A percentile compares a stretch with the other conserved stretches of the same genome.
Conservation (phyloP, 805 yeast species). For the Torulaspora maleeae region DNA sequence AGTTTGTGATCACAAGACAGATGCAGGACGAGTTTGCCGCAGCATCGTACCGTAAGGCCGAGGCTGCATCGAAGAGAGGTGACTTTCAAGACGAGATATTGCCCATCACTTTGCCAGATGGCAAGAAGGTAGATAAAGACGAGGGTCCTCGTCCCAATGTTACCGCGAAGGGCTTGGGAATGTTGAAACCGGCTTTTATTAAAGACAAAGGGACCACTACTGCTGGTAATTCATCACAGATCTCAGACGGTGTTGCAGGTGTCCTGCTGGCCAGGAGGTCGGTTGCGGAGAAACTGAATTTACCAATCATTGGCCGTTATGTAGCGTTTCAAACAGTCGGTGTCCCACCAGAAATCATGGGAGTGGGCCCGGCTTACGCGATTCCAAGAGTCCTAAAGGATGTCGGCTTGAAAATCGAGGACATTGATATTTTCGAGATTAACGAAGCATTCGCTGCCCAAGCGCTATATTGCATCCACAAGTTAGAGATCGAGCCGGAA, state of each 20-base stretch:
- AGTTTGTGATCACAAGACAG: slow-evolving; percentile 57
- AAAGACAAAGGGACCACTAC: slow-evolving; percentile 74
- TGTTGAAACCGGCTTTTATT: slow-evolving; percentile 81
- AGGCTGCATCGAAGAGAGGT: slow-evolving; percentile 61
- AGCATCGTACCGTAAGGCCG: slow-evolving; percentile 79
- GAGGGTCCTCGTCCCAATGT: slow-evolving; percentile 91
- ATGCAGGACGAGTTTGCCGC: slow-evolving; percentile 91
- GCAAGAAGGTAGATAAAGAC: slow-evolving; percentile 52
- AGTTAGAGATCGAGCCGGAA: slow-evolving; percentile 58
- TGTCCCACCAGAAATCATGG: slow-evolving; percentile 97
- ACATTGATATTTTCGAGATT: slow-evolving; percentile 75
- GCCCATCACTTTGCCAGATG: slow-evolving; percentile 60
- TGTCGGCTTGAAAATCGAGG: slow-evolving; percentile 54
- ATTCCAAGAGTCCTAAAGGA: slow-evolving; percentile 76
- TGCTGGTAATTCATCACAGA: slow-evolving; percentile 96
- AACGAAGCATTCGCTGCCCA: slow-evolving; percentile 98
- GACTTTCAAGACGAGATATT: slow-evolving; percentile 84
- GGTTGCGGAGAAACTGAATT: slow-evolving; percentile 67
- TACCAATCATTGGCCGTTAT: slow-evolving; percentile 74
- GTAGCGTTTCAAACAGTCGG: slow-evolving; percentile 79
- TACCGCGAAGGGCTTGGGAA: slow-evolving; percentile 67
- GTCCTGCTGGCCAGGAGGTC: slow-evolving; percentile 81
- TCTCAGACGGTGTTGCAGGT: slow-evolving; percentile 93
- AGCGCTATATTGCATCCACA: slow-evolving; percentile 68
- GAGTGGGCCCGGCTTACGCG: slow-evolving; percentile 95